A percentile compares a stretch with the other conserved stretches of the same genome.
Evolutionary conservation across 306 rosid genomes (phyloP).

Genomic region (Fagus sylvatica): DNA sequence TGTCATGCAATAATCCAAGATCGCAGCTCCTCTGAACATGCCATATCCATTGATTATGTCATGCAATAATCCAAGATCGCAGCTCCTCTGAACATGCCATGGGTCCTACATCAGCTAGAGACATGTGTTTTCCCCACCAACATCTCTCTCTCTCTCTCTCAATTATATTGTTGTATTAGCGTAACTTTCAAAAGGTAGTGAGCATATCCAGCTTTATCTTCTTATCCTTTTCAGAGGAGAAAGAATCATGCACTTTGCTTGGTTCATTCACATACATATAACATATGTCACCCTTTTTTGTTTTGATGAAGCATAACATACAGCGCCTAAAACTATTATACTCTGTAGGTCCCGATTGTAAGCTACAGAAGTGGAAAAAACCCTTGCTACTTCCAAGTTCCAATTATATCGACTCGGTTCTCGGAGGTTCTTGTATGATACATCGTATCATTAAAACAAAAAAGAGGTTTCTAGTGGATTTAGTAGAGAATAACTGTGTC

Average conservation of each 20-base stretch:
- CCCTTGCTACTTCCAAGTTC: not conserved
- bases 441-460: not conserved
- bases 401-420: not conserved
- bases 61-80: constrained; percentile 11
- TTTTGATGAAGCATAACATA: too few species aligned
- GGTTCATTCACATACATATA: constrained; percentile 18
- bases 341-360: not conserved
- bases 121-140: not conserved
- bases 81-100: not conserved
- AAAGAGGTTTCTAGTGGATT: not conserved
- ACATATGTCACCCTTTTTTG: not conserved
- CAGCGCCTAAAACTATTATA: not conserved
- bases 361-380: not conserved
- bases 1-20: constrained; percentile 27
- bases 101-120: constrained; percentile 16
- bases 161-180: not conserved
- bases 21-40: not conserved
- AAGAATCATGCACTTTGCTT: constrained; percentile 32
- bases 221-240: constrained; percentile 35
- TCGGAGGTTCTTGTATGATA: not conserved
- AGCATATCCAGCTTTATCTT: constrained; percentile 41
- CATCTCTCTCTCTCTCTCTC: not conserved
- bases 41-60: constrained; percentile 15
- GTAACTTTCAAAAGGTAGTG: constrained; percentile 19
- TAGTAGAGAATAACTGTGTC: not conserved